phyloP scores from a whole-genome alignment of 225 moss, liverwort and hornwort genomes.

The Takakia lepidozioides region DNA sequence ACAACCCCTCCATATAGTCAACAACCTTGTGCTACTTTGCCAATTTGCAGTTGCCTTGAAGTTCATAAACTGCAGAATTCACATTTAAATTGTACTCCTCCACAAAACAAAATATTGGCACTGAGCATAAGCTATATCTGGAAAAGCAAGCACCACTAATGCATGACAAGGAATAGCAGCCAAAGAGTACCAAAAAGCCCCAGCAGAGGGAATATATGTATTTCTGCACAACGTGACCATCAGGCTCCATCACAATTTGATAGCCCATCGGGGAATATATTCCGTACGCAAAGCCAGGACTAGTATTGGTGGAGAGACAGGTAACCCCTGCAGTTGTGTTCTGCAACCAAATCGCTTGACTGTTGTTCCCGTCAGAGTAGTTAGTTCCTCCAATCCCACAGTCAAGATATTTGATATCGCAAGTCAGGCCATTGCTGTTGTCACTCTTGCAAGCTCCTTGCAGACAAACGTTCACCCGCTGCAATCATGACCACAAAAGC shows the following conservation, averaged over 20 bases:
- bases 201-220: slow-evolving; percentile 69
- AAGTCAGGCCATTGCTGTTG: not conserved
- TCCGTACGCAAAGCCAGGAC: slow-evolving; percentile 26
- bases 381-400: slow-evolving; percentile 27
- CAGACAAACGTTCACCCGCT: slow-evolving; percentile 76
- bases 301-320: slow-evolving; percentile 6
- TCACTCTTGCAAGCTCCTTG: slow-evolving; percentile 13
- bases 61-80: too few species aligned
- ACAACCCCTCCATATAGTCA: not conserved
- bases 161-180: not conserved
- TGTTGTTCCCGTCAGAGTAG: not conserved
- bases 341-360: slow-evolving; percentile 14
- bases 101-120: too few species aligned
- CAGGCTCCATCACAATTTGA: slow-evolving; percentile 27
- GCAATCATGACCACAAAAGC: slow-evolving; percentile 12
- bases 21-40: too few species aligned
- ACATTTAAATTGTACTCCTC: too few species aligned
- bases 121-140: too few species aligned
- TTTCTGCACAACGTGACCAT: slow-evolving; percentile 19
- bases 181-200: slow-evolving; percentile 62
- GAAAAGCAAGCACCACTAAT: too few species aligned
- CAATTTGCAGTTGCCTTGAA: too few species aligned
- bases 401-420: slow-evolving; percentile 33
- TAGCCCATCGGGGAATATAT: slow-evolving; percentile 41
- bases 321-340: slow-evolving; percentile 1